phyloP scores from a whole-genome alignment of 495 filamentous ascomycete genomes.

The Tuber melanosporum region DNA sequence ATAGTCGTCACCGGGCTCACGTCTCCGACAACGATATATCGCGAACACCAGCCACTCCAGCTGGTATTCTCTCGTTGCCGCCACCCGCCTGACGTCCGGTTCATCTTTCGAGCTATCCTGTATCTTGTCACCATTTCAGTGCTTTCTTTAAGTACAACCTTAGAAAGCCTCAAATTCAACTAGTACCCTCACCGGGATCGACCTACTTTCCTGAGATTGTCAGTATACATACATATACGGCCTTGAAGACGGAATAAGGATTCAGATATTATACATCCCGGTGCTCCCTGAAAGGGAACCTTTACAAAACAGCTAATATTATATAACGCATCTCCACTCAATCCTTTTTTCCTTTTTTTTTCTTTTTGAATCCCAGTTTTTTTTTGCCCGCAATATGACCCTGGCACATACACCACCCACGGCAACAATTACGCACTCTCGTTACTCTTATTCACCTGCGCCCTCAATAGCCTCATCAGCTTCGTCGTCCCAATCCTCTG shows the following conservation, averaged over 20 bases:
- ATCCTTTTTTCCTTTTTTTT: constrained; percentile 23
- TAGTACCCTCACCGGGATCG: constrained; percentile 20
- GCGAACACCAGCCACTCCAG: background rate
- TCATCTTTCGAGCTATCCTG: background rate
- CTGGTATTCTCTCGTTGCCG: background rate
- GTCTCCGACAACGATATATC: background rate
- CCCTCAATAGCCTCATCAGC: constrained; percentile 32
- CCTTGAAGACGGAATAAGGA: constrained; percentile 43
- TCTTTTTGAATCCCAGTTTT: constrained; percentile 43
- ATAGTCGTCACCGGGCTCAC: background rate
- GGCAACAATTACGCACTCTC: constrained; percentile 24
- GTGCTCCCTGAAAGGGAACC: background rate
- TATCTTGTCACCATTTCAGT: constrained; percentile 1
- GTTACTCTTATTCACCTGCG: constrained; percentile 28
- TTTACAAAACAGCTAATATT: constrained; percentile 16
- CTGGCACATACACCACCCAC: constrained; percentile 32
- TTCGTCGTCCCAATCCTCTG: constrained; percentile 45
- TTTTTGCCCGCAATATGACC: constrained; percentile 38
- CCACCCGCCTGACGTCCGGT: background rate
- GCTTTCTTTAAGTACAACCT: background rate
- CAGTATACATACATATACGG: constrained; percentile 32
- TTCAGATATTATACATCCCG: constrained; percentile 5
- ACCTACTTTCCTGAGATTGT: constrained; percentile 43
- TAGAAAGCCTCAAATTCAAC: background rate
- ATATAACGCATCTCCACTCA: constrained; percentile 29